These are phyloP conservation scores for Sindora glabra DNA, from an alignment of 306 rosid species.

Conservation along the genomic window DNA sequence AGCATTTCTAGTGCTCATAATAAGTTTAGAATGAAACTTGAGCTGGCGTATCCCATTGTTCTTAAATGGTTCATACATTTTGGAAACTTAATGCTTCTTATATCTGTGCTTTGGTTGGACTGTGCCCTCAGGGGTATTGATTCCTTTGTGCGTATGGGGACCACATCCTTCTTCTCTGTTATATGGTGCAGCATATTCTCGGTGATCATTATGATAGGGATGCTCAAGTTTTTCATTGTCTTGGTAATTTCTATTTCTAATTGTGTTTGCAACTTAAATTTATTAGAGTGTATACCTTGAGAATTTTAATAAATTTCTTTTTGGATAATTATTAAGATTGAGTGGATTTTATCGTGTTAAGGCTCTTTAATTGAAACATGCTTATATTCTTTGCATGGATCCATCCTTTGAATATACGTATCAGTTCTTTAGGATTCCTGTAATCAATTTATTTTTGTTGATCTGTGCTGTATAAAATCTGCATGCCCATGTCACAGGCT, in stretches of 20 bases:
- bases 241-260: slow-evolving; percentile 51
- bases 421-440: not conserved
- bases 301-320: not conserved
- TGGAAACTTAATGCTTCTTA: slow-evolving; percentile 58
- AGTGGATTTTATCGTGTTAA: not conserved
- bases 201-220: slow-evolving; percentile 70
- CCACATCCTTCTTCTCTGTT: slow-evolving; percentile 83
- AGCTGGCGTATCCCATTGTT: slow-evolving; percentile 64
- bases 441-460: not conserved
- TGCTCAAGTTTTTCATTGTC: slow-evolving; percentile 64
- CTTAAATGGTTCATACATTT: slow-evolving; percentile 61
- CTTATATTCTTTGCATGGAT: not conserved
- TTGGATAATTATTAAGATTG: not conserved
- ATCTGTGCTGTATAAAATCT: not conserved
- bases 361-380: not conserved
- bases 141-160: slow-evolving; percentile 87
- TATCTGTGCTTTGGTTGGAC: slow-evolving; percentile 80
- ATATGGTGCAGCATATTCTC: slow-evolving; percentile 89
- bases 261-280: slow-evolving; percentile 8
- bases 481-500: not conserved
- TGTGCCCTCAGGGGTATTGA: slow-evolving; percentile 74
- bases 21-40: slow-evolving; percentile 36
- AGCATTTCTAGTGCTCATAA: slow-evolving; percentile 21
- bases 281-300: not conserved
- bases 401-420: not conserved